phyloP scores from a whole-genome alignment of 2,329 filamentous ascomycete genomes.

The Talaromyces sp. region DNA sequence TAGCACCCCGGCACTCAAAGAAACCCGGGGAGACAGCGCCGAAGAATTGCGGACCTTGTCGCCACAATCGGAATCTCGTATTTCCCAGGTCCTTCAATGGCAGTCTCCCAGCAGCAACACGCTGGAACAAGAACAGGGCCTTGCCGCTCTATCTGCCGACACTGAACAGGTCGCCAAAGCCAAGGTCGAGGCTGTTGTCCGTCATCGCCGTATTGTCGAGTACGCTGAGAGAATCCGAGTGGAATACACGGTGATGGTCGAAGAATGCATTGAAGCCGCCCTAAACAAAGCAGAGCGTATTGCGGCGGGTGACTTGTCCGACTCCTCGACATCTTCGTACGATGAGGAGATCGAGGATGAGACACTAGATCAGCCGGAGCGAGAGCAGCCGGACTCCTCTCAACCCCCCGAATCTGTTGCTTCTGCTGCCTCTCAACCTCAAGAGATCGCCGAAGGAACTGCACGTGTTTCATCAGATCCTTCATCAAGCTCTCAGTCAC shows the following conservation, averaged over 20 bases:
- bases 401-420: conserved; percentile 3
- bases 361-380: background rate
- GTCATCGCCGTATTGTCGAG: conserved; percentile 88
- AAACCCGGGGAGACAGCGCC: conserved; percentile 58
- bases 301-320: conserved; percentile 76
- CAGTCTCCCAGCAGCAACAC: conserved; percentile 89
- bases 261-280: conserved; percentile 92
- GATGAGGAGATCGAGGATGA: conserved; percentile 45
- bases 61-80: conserved; percentile 89
- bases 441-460: conserved; percentile 43
- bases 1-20: conserved; percentile 88
- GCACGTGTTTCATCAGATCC: conserved; percentile 53
- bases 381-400: conserved; percentile 11
- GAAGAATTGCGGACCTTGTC: conserved; percentile 89
- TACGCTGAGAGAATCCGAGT: conserved; percentile 93
- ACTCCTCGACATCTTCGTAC: conserved; percentile 62
- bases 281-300: conserved; percentile 85
- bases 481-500: conserved; percentile 39
- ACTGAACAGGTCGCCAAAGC: conserved; percentile 78
- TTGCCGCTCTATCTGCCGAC: conserved; percentile 82
- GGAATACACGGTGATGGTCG: conserved; percentile 86
- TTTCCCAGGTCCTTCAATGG: conserved; percentile 93
- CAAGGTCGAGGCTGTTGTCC: conserved; percentile 89
- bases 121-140: conserved; percentile 85
- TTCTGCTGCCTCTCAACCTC: conserved; percentile 17